Evolutionary conservation across 495 filamentous ascomycete species (phyloP).

Genomic region (Halenospora varia): DNA sequence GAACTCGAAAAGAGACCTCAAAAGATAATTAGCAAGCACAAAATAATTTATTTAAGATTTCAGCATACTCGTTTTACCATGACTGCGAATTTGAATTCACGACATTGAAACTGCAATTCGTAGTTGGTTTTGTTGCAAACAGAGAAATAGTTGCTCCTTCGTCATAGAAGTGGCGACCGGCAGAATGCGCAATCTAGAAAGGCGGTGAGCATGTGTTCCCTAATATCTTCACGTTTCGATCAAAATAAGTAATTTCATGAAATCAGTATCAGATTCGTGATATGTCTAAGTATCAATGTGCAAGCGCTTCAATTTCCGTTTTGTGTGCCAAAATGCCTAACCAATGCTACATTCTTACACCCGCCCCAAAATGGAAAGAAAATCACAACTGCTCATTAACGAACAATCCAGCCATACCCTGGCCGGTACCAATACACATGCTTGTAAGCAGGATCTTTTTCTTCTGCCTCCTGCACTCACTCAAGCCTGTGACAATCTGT

Average conservation of each 20-base stretch:
- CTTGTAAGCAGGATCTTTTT: constrained; percentile 81
- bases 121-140: too few relatives aligned
- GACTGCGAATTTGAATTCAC: too few relatives aligned
- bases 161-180: too few relatives aligned
- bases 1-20: constrained; percentile 14
- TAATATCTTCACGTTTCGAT: too few relatives aligned
- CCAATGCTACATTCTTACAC: background rate
- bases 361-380: background rate
- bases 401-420: constrained; percentile 83
- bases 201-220: too few relatives aligned
- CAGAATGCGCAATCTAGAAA: too few relatives aligned
- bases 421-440: constrained; percentile 79
- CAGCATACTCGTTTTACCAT: constrained; percentile 8
- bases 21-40: background rate
- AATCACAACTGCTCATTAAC: constrained; percentile 64
- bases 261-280: too few relatives aligned
- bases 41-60: background rate
- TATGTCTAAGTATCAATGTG: too few relatives aligned
- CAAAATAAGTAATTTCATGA: too few relatives aligned
- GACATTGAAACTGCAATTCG: too few relatives aligned
- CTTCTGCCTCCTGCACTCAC: constrained; percentile 71
- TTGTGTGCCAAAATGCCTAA: background rate
- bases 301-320: too few relatives aligned
- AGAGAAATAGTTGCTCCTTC: too few relatives aligned
- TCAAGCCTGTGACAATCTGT: constrained; percentile 81